Evolutionary conservation across 441 rosid genomes (phyloP).

Genomic region (Gossypium davidsonii): DNA sequence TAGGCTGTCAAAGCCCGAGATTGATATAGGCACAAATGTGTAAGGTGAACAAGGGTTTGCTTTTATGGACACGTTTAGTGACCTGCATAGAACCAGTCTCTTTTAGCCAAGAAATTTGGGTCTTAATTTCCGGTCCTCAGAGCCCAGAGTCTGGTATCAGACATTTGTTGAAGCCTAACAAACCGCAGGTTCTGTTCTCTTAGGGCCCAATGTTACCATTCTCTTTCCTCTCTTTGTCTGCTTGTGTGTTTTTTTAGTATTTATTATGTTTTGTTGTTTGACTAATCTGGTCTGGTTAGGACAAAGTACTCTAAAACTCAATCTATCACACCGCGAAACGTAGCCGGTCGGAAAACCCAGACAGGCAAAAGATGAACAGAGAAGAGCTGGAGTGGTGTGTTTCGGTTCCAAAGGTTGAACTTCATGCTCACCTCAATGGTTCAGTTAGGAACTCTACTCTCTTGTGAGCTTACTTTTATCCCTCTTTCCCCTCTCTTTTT

Average conservation of each 20-base stretch:
- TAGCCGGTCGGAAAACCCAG: background rate
- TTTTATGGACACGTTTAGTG: background rate
- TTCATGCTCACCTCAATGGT: slow-evolving; percentile 98
- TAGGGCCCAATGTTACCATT: background rate
- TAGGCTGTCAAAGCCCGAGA: too few species aligned
- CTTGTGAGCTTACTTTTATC: slow-evolving; percentile 35
- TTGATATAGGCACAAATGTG: background rate
- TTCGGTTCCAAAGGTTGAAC: slow-evolving; percentile 78
- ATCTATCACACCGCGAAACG: background rate
- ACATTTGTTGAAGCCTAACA: background rate
- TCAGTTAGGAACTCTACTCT: slow-evolving; percentile 85
- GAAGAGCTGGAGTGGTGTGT: slow-evolving; percentile 53
- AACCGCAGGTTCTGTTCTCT: background rate
- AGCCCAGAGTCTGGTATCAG: background rate
- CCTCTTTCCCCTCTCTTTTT: background rate
- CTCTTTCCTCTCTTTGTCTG: background rate
- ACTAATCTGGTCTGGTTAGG: background rate
- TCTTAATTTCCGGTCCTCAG: background rate
- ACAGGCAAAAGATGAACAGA: background rate
- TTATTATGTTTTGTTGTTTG: background rate
- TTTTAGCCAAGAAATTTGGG: background rate
- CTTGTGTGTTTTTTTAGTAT: background rate
- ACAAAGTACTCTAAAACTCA: background rate
- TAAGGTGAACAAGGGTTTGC: background rate
- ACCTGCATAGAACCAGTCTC: background rate